A percentile compares a stretch with the other conserved stretches of the same genome.
These are phyloP conservation scores for Tolypocladium amazonense DNA, from an alignment of 2,329 filamentous ascomycete genomes.

Conservation along the genomic window DNA sequence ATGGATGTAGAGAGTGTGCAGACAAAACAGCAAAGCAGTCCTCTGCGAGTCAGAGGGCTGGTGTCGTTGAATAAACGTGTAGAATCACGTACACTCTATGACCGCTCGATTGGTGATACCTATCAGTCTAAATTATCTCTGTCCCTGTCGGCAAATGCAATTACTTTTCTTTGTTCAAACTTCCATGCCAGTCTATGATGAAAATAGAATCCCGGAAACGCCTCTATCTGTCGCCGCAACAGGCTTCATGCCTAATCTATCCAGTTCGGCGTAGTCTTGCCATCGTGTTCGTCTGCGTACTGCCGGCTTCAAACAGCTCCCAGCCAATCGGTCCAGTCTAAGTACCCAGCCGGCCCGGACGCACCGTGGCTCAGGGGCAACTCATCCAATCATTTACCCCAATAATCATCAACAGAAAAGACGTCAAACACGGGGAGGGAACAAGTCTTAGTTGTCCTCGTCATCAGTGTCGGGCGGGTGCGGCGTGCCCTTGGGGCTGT, in stretches of 20 bases:
- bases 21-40: neutral
- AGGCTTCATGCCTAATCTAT: neutral
- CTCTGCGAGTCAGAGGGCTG: neutral
- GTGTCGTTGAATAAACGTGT: neutral
- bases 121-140: neutral
- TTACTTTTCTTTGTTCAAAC: neutral
- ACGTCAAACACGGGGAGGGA: neutral
- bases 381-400: neutral
- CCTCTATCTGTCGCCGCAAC: conserved; percentile 1
- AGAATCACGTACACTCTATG: neutral
- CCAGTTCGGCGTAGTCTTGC: neutral
- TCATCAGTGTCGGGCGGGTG: conserved; percentile 70
- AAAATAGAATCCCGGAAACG: conserved; percentile 1
- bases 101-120: neutral
- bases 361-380: neutral
- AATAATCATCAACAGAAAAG: neutral
- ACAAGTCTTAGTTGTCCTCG: conserved; percentile 35
- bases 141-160: neutral
- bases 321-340: neutral
- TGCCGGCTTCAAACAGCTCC: neutral
- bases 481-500: conserved; percentile 75
- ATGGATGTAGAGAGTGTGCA: neutral
- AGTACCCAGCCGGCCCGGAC: neutral
- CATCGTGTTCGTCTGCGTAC: neutral
- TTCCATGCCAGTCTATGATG: neutral